Evolutionary conservation across 148 eudicot species (phyloP).

Genomic region (Persicaria maculosa): DNA sequence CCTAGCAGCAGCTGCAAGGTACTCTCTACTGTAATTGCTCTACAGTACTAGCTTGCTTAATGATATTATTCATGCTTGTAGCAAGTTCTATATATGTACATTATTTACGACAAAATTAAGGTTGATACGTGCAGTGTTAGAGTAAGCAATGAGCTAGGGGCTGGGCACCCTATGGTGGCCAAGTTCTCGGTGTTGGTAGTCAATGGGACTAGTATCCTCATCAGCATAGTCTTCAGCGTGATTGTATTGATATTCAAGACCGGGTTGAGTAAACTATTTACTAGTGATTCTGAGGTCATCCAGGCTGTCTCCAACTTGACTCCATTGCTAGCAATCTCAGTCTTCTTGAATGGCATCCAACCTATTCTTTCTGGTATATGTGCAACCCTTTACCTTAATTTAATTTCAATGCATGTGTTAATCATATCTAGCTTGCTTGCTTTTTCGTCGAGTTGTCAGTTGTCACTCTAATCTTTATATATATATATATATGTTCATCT

Average conservation of each 20-base stretch:
- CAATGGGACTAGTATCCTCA: not conserved
- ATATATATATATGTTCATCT: too few relatives aligned
- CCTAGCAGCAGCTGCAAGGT: conserved; percentile 10
- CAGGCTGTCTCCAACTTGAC: conserved; percentile 12
- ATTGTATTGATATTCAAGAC: conserved; percentile 1
- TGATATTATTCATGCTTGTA: not conserved
- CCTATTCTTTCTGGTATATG: conserved; percentile 14
- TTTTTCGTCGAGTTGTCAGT: too few relatives aligned
- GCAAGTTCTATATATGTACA: not conserved
- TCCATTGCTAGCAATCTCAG: conserved; percentile 13
- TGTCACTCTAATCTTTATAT: too few relatives aligned
- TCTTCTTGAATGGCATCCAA: conserved; percentile 14
- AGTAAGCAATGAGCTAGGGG: conserved; percentile 19
- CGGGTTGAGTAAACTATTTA: conserved; percentile 13
- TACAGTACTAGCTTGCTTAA: not conserved
- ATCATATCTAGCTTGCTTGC: too few relatives aligned
- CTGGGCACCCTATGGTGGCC: conserved; percentile 17
- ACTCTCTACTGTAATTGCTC: not conserved
- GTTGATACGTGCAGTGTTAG: conserved; percentile 11
- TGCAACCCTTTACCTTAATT: too few relatives aligned
- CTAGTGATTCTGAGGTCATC: conserved; percentile 5
- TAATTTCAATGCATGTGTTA: too few relatives aligned
- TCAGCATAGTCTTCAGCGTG: conserved; percentile 10
- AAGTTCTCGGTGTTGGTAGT: conserved; percentile 11
- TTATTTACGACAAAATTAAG: not conserved